Evolutionary conservation across 495 filamentous ascomycete genomes (phyloP), one percentile per base, ranked within the genome.

Genomic region (Xylaria flabelliformis): DNA sequence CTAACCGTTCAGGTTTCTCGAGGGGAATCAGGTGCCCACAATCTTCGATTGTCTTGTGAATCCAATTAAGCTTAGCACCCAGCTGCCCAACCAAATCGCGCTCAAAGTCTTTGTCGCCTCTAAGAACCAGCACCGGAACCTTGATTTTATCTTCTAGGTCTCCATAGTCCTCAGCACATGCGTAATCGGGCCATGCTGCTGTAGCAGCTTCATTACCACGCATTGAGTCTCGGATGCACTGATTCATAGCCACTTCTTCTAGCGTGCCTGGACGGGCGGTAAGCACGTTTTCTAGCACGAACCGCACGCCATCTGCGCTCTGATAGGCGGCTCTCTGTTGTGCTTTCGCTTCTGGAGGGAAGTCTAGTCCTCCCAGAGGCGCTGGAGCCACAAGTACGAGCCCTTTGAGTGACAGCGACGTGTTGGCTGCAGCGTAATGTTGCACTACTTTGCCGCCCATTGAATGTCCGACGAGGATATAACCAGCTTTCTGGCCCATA

Each of bases 11-110:
- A 1, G 64, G 64, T 9, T 53, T 55, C 29, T 67, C 64, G 19
- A 67, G 50, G 15, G 64, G 64, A 53, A 67, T 55, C 46, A 67
- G 15, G n/a, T 67, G 64, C 64, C 64, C 64, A 29, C 64, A 67
- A n/a, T 55, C 64, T 26, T 67, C 29, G 12, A 67, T 24, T 17
- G 46, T 39, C 26, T 41, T 55, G 6, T 67, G 26, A 53, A 53
- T 19, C 64, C 64, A 67, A 13, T 46, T 46, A 29, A 51, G 19
- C 44, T 67, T 17, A 12, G 32, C 29, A 13, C 46, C 64, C 19
- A 67, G 9, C 46, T 39, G 9, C 9, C 46, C 48, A 1, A 67
- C 64, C 3, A 67, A 3, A 2, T 67, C 29, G 1, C 46, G 24
- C 46, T 67, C 64, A 46, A 67, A 67, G 48, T 67, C 64, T 29